These are phyloP conservation scores for Byssochlamys sp. DNA, from an alignment of 2,329 filamentous ascomycete genomes.

Conservation along the genomic window DNA sequence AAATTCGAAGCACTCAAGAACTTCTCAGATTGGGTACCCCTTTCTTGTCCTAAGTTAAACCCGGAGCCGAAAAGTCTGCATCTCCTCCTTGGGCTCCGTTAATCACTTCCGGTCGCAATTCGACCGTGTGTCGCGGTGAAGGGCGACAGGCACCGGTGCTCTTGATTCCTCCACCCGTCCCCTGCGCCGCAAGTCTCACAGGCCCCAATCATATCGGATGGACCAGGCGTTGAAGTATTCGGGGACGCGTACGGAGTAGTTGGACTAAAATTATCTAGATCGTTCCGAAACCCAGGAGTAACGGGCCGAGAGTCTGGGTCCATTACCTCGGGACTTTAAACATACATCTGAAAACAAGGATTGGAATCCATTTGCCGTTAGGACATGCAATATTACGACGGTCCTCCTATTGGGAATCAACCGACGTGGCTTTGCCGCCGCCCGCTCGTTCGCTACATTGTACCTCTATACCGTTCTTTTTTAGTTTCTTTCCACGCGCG, in stretches of 20 bases:
- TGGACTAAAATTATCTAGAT: background rate
- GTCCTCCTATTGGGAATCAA: background rate
- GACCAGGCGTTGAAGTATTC: background rate
- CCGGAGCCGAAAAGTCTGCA: background rate
- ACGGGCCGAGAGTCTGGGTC: background rate
- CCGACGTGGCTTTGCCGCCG: background rate
- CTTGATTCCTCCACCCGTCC: background rate
- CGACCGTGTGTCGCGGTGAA: background rate
- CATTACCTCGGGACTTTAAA: background rate
- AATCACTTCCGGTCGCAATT: background rate
- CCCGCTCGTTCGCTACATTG: background rate
- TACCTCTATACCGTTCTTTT: background rate
- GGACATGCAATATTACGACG: background rate
- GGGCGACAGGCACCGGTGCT: background rate
- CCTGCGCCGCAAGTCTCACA: background rate
- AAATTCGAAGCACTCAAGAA: background rate
- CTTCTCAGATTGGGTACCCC: background rate
- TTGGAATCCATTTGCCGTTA: background rate
- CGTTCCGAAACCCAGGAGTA: background rate
- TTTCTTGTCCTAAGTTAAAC: background rate
- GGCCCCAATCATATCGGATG: background rate
- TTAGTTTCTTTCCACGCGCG: background rate
- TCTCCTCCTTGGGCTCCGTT: background rate
- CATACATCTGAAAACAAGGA: background rate
- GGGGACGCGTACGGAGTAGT: background rate